Conservation (phyloP, 257 asterid genomes). For the Nicotiana paniculata region DNA sequence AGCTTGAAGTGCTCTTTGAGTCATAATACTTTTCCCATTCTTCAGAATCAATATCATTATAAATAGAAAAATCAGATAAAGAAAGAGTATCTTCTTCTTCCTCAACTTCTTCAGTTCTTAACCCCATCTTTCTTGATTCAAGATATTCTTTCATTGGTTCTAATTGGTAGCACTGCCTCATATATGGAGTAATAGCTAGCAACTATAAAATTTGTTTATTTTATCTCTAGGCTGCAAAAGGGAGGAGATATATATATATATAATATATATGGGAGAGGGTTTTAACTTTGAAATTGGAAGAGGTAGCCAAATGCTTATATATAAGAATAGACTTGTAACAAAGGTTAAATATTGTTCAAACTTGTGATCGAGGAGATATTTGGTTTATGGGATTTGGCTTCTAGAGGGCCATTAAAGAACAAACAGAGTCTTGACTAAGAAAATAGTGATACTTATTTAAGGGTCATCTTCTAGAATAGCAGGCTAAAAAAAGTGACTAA, state of each 20-base stretch:
- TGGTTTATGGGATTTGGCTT: not conserved
- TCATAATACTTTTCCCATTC: not conserved
- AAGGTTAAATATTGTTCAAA: too few species aligned
- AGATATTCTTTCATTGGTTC: not conserved
- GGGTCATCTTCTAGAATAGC: not conserved
- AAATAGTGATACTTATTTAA: not conserved
- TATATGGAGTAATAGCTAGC: too few species aligned
- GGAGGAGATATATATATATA: too few species aligned
- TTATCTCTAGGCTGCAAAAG: too few species aligned
- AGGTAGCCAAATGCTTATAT: not conserved
- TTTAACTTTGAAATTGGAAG: not conserved
- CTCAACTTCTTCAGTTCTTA: not conserved
- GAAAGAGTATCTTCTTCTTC: not conserved
- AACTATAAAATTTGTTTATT: too few species aligned
- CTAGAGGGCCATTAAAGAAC: not conserved
- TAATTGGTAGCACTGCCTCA: too few species aligned
- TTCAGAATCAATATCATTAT: not conserved
- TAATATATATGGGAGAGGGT: too few species aligned
- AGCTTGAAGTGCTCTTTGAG: not conserved
- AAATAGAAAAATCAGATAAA: not conserved
- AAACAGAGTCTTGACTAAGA: not conserved
- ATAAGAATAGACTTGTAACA: not conserved
- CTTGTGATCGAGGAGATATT: too few species aligned
- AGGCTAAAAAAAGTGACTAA: not conserved
- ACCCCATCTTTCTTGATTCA: not conserved